phyloP scores from a whole-genome alignment of 495 filamentous ascomycete species.

The Penicillium maclennaniae region DNA sequence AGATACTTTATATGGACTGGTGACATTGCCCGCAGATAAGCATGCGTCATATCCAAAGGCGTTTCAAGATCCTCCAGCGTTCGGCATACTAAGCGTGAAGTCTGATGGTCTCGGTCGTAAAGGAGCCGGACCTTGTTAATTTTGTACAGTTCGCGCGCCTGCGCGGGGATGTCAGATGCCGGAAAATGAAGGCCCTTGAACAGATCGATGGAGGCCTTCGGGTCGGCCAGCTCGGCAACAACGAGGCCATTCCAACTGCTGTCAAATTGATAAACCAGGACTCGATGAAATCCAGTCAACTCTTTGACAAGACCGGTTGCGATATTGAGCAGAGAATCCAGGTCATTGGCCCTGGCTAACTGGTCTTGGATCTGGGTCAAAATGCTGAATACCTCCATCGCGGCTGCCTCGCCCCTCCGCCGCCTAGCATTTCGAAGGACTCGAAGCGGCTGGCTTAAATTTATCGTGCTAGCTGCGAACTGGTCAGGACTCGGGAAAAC shows the following conservation, averaged over 20 bases:
- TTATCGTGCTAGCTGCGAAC: conserved; percentile 61
- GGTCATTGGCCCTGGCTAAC: conserved; percentile 26
- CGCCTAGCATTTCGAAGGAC: conserved; percentile 75
- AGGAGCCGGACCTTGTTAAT: conserved; percentile 46
- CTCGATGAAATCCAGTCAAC: conserved; percentile 86
- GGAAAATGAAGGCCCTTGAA: conserved; percentile 92
- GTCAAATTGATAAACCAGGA: conserved; percentile 95
- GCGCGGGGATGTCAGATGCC: conserved; percentile 84
- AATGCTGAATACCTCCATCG: conserved; percentile 93
- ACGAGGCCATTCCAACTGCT: conserved; percentile 76
- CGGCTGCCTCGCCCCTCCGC: conserved; percentile 75
- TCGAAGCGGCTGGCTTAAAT: conserved; percentile 70
- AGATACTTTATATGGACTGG: conserved; percentile 89
- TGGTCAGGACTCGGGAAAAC: conserved; percentile 69
- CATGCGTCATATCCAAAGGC: conserved; percentile 81
- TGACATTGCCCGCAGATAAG: conserved; percentile 81
- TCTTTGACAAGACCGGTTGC: conserved; percentile 55
- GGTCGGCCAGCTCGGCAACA: conserved; percentile 83
- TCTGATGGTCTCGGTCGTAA: conserved; percentile 42
- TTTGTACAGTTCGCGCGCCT: conserved; percentile 74
- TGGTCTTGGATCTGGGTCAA: conserved; percentile 65
- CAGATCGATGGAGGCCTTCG: conserved; percentile 72
- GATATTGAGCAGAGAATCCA: conserved; percentile 55
- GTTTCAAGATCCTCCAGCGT: conserved; percentile 67
- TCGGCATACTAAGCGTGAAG: conserved; percentile 76